Percentiles rank a stretch among this genome's conserved stretches.
Evolutionary conservation across 2,329 filamentous ascomycete genomes (phyloP).

Genomic region (Penicillium thymicola): DNA sequence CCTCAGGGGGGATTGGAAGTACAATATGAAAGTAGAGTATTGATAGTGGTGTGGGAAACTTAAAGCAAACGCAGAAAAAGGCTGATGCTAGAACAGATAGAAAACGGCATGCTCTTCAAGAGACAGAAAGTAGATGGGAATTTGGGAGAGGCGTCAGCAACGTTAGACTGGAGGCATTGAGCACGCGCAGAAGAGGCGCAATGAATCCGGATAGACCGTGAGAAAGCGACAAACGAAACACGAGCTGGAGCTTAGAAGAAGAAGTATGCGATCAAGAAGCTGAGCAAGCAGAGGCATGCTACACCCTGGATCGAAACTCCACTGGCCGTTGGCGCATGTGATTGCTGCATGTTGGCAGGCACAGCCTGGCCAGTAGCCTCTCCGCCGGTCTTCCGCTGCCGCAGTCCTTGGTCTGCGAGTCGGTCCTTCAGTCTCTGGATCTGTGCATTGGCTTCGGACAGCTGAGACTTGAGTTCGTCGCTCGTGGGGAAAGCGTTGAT

Average conservation of each 20-base stretch:
- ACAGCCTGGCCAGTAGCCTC: constrained; percentile 50
- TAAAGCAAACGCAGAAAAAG: constrained; percentile 19
- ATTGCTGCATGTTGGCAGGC: constrained; percentile 52
- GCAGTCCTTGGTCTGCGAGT: constrained; percentile 64
- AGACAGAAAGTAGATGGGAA: constrained; percentile 25
- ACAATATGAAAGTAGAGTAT: constrained; percentile 16
- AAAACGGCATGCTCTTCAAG: constrained; percentile 25
- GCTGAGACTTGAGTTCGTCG: constrained; percentile 68
- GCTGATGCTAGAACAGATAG: constrained; percentile 28
- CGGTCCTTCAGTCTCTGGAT: constrained; percentile 66
- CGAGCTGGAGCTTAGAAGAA: constrained; percentile 66
- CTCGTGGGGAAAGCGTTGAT: constrained; percentile 48
- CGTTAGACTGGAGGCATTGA: constrained; percentile 22
- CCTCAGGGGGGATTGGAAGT: constrained; percentile 1
- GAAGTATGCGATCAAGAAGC: constrained; percentile 92
- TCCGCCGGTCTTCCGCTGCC: constrained; percentile 70
- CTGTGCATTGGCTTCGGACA: constrained; percentile 70
- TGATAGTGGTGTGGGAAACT: constrained; percentile 15
- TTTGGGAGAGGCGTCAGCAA: constrained; percentile 23
- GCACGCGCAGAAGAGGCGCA: constrained; percentile 14
- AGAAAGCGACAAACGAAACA: constrained; percentile 11
- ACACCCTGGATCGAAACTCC: constrained; percentile 86
- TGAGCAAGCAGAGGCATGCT: constrained; percentile 77
- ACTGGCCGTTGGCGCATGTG: constrained; percentile 55
- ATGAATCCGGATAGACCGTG: constrained; percentile 5